Evolutionary conservation across 192 early-diverging fungal species (phyloP).

Genomic region (Umbelopsis ramanniana): DNA sequence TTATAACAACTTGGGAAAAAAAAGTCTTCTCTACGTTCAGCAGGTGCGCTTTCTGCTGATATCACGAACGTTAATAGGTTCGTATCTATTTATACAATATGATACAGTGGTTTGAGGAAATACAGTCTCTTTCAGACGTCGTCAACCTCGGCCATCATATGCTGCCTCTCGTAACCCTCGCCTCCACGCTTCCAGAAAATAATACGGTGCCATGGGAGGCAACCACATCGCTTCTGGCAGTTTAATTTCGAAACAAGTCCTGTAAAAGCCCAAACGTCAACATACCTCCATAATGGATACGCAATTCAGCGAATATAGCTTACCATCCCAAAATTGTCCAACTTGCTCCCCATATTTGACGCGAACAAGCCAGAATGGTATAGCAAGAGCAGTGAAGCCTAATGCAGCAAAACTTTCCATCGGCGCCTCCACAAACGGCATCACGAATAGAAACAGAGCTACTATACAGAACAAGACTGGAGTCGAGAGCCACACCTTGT

Average conservation of each 20-base stretch:
- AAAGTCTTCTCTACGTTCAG: neutral
- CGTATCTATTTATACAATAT: constrained; percentile 22
- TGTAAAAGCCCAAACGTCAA: neutral
- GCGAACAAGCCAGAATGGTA: constrained; percentile 58
- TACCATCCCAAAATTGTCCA: constrained; percentile 43
- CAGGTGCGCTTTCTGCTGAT: neutral
- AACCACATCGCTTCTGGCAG: neutral
- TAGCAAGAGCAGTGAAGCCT: constrained; percentile 50
- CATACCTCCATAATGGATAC: neutral
- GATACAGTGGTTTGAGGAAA: constrained; percentile 11
- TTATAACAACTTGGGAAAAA: neutral
- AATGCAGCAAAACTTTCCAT: constrained; percentile 52
- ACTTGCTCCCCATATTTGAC: constrained; percentile 45
- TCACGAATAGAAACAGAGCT: constrained; percentile 62
- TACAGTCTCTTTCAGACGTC: neutral
- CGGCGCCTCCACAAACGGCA: constrained; percentile 61
- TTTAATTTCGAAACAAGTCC: neutral
- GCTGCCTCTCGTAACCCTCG: constrained; percentile 17
- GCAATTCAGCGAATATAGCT: neutral
- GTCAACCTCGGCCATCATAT: constrained; percentile 16
- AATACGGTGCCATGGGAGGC: constrained; percentile 1
- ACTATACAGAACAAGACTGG: constrained; percentile 68
- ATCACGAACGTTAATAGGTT: neutral
- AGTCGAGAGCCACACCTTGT: constrained; percentile 67
- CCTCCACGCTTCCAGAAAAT: constrained; percentile 11